Evolutionary conservation across 192 early-diverging fungal genomes (phyloP).

Genomic region (Spizellomyces punctatus): DNA sequence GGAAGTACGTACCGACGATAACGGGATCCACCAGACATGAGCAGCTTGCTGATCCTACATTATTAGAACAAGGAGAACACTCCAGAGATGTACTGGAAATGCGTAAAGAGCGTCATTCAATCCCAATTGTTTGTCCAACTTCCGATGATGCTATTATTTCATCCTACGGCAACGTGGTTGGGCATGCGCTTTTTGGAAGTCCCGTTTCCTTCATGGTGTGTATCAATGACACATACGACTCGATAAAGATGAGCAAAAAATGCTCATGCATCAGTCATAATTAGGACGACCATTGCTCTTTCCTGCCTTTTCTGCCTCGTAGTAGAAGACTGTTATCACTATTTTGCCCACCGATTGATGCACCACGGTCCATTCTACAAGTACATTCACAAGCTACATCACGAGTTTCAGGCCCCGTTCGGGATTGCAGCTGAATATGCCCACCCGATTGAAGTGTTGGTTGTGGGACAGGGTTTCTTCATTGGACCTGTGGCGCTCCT

Average conservation of each 20-base stretch:
- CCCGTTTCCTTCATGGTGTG: constrained; percentile 78
- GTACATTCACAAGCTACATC: constrained; percentile 93
- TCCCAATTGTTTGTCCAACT: constrained; percentile 81
- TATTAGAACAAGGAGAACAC: constrained; percentile 66
- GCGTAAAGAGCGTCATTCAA: constrained; percentile 69
- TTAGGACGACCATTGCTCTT: constrained; percentile 14
- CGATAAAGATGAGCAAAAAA: too few species aligned
- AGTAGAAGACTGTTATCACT: constrained; percentile 89
- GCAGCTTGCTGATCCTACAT: too few species aligned
- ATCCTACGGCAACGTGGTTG: constrained; percentile 77
- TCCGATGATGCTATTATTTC: constrained; percentile 87
- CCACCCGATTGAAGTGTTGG: constrained; percentile 82
- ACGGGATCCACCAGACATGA: too few species aligned
- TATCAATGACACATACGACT: neutral
- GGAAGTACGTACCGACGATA: constrained; percentile 42
- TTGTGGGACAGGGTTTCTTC: constrained; percentile 87
- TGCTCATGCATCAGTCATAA: neutral
- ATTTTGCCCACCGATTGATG: constrained; percentile 86
- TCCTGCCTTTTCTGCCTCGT: constrained; percentile 70
- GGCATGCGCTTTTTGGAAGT: constrained; percentile 83
- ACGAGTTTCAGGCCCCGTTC: constrained; percentile 87
- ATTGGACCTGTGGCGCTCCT: constrained; percentile 76
- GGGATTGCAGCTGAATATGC: constrained; percentile 92
- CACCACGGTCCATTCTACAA: constrained; percentile 91
- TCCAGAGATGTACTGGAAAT: constrained; percentile 69